Evolutionary conservation across 2,329 filamentous ascomycete species (phyloP), one percentile per base, ranked within the genome.

Genomic region (Botrytis cinerea): DNA sequence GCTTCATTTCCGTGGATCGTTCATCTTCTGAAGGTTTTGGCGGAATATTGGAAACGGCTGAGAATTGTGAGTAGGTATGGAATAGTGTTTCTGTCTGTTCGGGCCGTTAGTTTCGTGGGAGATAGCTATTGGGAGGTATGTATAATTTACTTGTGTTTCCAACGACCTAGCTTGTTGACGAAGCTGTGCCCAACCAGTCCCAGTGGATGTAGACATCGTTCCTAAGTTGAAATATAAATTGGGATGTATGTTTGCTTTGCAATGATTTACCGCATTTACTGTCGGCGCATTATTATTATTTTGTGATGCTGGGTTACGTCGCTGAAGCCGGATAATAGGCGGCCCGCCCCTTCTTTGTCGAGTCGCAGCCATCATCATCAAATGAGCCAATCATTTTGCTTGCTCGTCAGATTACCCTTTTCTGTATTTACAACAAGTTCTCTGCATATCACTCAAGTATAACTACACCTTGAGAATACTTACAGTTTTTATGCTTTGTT

Each of bases 11-110:
- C 43, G 92, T 92, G 73, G 90, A 87, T 75, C 87, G 86, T 82
- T 98, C 96, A 78, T 98, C 94, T 75, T 95, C 92, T 71, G 92
- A 92, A 18, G 95, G 93, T 80, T 96, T 95, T 7, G 89, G 86
- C 14, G 95, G 92, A 73, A 97, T 91, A 79, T 92, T 93, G 28
- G 92, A 85, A 74, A 92, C 89, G 28, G 93, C 90, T 28, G 94
- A 92, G 85, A 94, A 98, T 82, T 98, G 95, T 25, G 96, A 96
- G 82, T 97, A 99, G 75, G 88, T 90, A 80, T 94, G 92, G 82
- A 95, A 93, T 73, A 74, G 63, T 68, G 73, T 74, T 61, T 74
- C 73, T 22, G 70, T 74, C 73, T 72, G 45, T 25, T n/a, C 25
- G 40, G 20, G 10, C 45, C 16, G 40, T 72, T 60, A 73, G 68